A percentile compares a stretch with the other conserved stretches of the same genome.
These are phyloP conservation scores for Betula pendula DNA, from an alignment of 306 rosid species.

Conservation along the genomic window DNA sequence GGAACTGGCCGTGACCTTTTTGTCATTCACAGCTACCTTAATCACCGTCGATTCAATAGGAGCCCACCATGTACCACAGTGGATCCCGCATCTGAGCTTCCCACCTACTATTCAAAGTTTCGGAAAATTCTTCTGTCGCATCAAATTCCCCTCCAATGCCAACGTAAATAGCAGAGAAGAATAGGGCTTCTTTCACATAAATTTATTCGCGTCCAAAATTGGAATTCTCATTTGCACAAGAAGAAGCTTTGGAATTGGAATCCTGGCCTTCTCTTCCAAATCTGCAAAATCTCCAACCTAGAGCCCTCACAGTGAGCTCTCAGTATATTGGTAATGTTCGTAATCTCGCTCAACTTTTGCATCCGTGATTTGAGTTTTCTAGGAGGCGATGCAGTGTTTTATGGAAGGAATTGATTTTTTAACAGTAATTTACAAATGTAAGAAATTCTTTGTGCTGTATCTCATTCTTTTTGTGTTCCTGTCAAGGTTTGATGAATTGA, in stretches of 20 bases:
- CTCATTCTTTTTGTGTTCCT: background rate
- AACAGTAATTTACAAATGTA: background rate
- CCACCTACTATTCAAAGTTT: slow-evolving; percentile 21
- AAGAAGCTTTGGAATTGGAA: background rate
- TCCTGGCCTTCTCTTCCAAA: background rate
- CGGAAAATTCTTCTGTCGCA: background rate
- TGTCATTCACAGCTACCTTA: background rate
- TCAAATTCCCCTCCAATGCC: background rate
- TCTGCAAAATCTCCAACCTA: background rate
- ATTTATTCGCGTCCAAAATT: background rate
- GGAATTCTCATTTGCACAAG: background rate
- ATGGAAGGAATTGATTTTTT: background rate
- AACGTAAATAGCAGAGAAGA: background rate
- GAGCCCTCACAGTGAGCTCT: background rate
- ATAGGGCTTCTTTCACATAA: slow-evolving; percentile 12
- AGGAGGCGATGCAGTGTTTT: background rate
- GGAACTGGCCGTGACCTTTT: no score
- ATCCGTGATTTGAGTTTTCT: background rate
- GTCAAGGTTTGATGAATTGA: slow-evolving; percentile 17
- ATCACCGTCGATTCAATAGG: background rate
- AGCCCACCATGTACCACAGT: background rate
- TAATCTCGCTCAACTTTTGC: background rate
- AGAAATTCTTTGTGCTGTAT: background rate
- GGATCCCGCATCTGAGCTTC: background rate
- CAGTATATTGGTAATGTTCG: background rate